Evolutionary conservation across 176 grass and related monocot species (phyloP), one percentile per base, ranked within the genome.

Genomic region (Oropetium thomaeum): DNA sequence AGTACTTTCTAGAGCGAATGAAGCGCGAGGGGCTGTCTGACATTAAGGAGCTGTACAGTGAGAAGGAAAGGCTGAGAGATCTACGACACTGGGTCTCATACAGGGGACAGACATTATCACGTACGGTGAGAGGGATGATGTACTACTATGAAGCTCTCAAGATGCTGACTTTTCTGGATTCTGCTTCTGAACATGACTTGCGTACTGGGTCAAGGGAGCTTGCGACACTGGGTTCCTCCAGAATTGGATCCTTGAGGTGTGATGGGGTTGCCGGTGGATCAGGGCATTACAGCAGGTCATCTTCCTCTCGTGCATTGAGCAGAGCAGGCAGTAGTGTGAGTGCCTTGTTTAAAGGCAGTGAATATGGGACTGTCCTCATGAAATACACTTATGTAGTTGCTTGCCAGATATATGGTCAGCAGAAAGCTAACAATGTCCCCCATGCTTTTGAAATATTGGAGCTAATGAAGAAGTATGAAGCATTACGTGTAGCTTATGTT

Each of bases 301-400:
- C 72, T 72, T 91, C 88, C 9, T 90, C 83, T 26, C 81, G 30
- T 52, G 73, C 62, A 40, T 78, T 87, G 81, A 93, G 90, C 78
- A 86, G 90, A 82, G 74, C 63, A 76, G 82, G 88, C 71, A 93
- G 86, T 67, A 79, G 89, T 64, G 79, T 97, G 49, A 87, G 81
- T 38, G 55, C 79, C 45, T 90, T 97, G 74, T 97, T 93, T 82
- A 97, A 97, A 90, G 94, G 94, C 41, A 82, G 89, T 16, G 94
- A 97, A 41, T 88, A 89, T 78, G 90, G 94, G 57, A 97, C 90
- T 23, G 94, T 87, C 58, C 69, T 93, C 70, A 97, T 97, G 90
- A 97, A 97, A 62, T 97, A 93, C 69, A 93, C 94, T 12, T 97
- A 97, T 89, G 94, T 97, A 64, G 88, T 97, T 82, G 94, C 94